phyloP scores from a whole-genome alignment of 192 early-diverging fungal genomes.

The Podila minutissima region DNA sequence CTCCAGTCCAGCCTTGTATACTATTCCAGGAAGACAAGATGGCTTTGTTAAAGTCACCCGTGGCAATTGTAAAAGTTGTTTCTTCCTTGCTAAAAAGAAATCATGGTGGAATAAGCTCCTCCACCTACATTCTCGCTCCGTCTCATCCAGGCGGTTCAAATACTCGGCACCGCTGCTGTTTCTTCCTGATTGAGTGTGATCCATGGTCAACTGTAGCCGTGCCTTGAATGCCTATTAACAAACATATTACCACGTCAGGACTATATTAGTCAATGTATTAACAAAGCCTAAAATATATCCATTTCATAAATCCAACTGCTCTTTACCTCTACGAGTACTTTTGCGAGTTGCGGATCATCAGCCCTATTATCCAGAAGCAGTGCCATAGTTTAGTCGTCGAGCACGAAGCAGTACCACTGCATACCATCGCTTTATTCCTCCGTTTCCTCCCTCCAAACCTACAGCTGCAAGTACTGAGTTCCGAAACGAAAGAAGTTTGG shows the following conservation, averaged over 20 bases:
- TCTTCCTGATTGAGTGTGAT: slow-evolving; percentile 47
- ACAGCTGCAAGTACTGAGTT: slow-evolving; percentile 3
- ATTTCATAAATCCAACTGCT: too few relatives aligned
- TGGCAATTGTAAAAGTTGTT: neutral
- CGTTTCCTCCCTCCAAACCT: neutral
- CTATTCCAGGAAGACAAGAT: neutral
- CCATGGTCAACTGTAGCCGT: slow-evolving; percentile 45
- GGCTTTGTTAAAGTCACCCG: neutral
- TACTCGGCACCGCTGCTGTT: slow-evolving; percentile 37
- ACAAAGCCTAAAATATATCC: too few relatives aligned
- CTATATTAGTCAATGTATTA: too few relatives aligned
- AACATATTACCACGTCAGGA: neutral
- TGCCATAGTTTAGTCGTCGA: neutral
- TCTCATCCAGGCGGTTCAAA: slow-evolving; percentile 51
- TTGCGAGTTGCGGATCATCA: neutral
- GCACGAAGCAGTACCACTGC: too few relatives aligned
- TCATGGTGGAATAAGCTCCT: neutral
- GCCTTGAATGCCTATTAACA: slow-evolving; percentile 42
- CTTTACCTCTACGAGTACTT: slow-evolving; percentile 2
- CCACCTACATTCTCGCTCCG: slow-evolving; percentile 51
- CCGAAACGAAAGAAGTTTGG: slow-evolving; percentile 5
- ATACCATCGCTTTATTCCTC: too few relatives aligned
- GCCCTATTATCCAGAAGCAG: neutral
- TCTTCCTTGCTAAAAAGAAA: neutral
- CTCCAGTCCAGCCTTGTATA: slow-evolving; percentile 2